Percentiles rank a stretch among this genome's conserved stretches.
phyloP scores from a whole-genome alignment of 2,329 filamentous ascomycete genomes.

The Cercospora sesami region DNA sequence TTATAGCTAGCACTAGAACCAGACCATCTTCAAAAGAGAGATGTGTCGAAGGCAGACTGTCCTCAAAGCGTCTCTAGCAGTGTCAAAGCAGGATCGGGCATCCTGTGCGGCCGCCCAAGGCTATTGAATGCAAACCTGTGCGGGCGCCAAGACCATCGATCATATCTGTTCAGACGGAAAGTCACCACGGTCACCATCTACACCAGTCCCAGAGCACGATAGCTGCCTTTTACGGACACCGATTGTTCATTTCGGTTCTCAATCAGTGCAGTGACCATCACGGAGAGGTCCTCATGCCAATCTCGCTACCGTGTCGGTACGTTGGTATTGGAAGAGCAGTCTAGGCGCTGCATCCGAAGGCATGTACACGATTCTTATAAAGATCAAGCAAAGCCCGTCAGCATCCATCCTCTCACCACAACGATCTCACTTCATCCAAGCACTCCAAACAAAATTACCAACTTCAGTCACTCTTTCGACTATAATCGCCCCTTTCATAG shows the following conservation, averaged over 20 bases:
- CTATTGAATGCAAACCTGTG: no score
- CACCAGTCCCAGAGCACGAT: not conserved
- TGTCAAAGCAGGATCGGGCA: no score
- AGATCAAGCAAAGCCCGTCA: not conserved
- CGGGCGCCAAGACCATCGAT: not conserved
- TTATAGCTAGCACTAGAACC: no score
- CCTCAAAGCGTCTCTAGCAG: no score
- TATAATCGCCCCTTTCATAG: not conserved
- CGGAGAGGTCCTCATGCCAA: not conserved
- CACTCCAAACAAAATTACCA: not conserved
- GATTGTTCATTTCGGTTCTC: not conserved
- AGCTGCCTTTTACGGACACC: not conserved
- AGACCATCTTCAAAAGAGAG: no score
- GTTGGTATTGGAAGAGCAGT: no score
- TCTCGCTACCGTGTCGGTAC: no score
- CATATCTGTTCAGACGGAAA: not conserved
- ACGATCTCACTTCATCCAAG: not conserved
- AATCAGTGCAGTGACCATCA: not conserved
- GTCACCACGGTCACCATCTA: not conserved
- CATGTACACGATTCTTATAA: no score
- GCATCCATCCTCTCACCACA: not conserved
- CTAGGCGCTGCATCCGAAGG: no score
- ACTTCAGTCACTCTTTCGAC: not conserved
- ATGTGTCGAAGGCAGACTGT: no score
- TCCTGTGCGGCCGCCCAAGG: no score